These are phyloP conservation scores for Hysterangium stoloniferum DNA, from an alignment of 768 basidiomycete genomes.

Conservation along the genomic window DNA sequence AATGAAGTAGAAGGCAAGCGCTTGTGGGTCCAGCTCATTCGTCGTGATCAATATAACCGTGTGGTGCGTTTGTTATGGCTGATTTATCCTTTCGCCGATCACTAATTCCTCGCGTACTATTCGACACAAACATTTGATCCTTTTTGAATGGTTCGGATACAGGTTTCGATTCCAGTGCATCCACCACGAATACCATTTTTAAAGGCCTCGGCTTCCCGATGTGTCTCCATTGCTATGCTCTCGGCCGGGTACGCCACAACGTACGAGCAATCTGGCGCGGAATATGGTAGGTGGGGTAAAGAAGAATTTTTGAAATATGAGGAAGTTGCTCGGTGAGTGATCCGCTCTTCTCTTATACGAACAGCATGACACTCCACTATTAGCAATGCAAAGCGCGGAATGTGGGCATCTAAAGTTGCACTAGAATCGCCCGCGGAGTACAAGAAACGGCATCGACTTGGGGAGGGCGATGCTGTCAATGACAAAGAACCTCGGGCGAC, in stretches of 20 bases:
- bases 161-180: slow-evolving; percentile 64
- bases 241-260: slow-evolving; percentile 66
- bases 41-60: slow-evolving; percentile 78
- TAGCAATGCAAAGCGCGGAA: slow-evolving; percentile 45
- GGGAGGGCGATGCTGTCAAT: neutral
- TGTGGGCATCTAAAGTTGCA: slow-evolving; percentile 54
- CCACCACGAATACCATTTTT: slow-evolving; percentile 48
- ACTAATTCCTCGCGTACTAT: neutral
- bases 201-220: slow-evolving; percentile 32
- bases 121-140: too few relatives aligned
- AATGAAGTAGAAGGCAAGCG: slow-evolving; percentile 44
- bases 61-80: slow-evolving; percentile 46
- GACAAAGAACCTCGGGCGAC: neutral
- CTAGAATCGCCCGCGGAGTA: slow-evolving; percentile 73
- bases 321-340: slow-evolving; percentile 54
- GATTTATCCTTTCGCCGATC: neutral
- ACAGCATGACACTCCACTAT: neutral
- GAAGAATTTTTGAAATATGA: slow-evolving; percentile 57
- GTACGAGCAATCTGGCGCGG: slow-evolving; percentile 73
- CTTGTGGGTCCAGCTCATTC: slow-evolving; percentile 64
- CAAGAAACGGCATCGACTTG: slow-evolving; percentile 49
- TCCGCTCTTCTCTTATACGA: neutral
- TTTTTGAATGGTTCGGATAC: neutral
- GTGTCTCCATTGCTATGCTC: slow-evolving; percentile 67
- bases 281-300: slow-evolving; percentile 65